These are phyloP conservation scores for Urochloa ruziziensis DNA, from an alignment of 176 grass and related monocot genomes.

Conservation along the genomic window DNA sequence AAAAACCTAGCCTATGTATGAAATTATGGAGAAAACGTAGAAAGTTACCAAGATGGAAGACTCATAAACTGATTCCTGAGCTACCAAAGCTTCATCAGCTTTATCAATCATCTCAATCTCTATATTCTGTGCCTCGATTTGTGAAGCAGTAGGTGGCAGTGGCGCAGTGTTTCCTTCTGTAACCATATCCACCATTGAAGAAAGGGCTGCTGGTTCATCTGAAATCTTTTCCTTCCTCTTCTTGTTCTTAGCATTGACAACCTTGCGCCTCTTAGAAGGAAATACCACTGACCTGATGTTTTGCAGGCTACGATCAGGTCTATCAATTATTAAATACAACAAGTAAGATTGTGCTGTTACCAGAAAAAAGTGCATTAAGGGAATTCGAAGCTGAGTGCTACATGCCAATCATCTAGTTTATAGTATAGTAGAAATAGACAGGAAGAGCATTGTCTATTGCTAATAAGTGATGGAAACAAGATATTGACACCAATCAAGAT, in stretches of 20 bases:
- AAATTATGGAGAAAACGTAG: background rate
- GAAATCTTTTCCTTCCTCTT: background rate
- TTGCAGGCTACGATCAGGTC: constrained; percentile 13
- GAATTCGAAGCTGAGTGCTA: background rate
- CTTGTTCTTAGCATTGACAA: background rate
- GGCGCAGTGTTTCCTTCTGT: background rate
- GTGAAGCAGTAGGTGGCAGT: too few relatives aligned
- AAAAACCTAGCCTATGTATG: background rate
- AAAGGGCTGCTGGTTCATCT: background rate
- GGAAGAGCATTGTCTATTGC: background rate
- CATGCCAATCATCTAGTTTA: background rate
- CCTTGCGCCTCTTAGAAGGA: constrained; percentile 8
- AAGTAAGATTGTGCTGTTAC: background rate
- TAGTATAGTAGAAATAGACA: background rate
- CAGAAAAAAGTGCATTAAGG: background rate
- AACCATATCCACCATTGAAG: too few relatives aligned
- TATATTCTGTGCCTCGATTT: too few relatives aligned
- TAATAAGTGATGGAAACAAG: background rate
- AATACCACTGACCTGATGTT: background rate
- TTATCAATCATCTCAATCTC: background rate
- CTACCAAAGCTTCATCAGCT: background rate
- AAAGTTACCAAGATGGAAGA: background rate
- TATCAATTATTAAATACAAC: constrained; percentile 4
- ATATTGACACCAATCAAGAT: background rate
- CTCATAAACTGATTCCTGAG: background rate